These are phyloP conservation scores for Micractinium conductrix DNA, from an alignment of 139 green algal genomes.

Conservation along the genomic window DNA sequence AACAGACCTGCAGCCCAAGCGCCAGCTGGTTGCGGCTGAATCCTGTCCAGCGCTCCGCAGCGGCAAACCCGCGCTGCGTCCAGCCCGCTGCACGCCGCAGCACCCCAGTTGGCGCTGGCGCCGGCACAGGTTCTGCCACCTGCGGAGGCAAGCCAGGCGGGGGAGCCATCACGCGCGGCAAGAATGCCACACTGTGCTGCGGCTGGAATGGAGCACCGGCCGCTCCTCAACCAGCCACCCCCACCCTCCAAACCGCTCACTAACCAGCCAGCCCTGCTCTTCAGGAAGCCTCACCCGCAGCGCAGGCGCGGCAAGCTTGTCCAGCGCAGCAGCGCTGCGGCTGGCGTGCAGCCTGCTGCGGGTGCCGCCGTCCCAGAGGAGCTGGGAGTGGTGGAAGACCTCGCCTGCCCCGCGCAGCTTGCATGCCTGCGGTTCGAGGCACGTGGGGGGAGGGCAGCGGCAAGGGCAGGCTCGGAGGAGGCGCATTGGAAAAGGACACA, in stretches of 20 bases:
- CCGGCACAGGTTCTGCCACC: not conserved
- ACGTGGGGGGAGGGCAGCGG: not conserved
- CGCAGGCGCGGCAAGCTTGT: not conserved
- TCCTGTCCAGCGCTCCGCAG: not conserved
- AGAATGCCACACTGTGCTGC: no score
- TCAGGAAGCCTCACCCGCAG: not conserved
- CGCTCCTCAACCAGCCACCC: not conserved
- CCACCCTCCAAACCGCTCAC: not conserved
- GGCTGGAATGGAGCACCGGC: not conserved
- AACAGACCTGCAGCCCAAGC: conserved; percentile 9
- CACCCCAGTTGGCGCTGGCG: not conserved
- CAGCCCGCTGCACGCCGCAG: not conserved
- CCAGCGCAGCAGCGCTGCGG: conserved; percentile 6
- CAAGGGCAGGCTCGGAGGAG: not conserved
- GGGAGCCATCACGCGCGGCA: no score
- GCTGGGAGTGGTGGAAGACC: conserved; percentile 5
- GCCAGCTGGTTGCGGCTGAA: conserved; percentile 14
- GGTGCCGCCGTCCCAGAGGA: not conserved
- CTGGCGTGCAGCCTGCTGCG: not conserved
- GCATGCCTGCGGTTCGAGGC: not conserved
- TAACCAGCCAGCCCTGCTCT: not conserved
- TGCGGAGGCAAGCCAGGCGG: not conserved
- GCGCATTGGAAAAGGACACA: no score
- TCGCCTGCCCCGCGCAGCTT: not conserved
- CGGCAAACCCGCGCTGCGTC: not conserved